Evolutionary conservation across 305 asterid genomes (phyloP).

Genomic region (Solanum hybrid): DNA sequence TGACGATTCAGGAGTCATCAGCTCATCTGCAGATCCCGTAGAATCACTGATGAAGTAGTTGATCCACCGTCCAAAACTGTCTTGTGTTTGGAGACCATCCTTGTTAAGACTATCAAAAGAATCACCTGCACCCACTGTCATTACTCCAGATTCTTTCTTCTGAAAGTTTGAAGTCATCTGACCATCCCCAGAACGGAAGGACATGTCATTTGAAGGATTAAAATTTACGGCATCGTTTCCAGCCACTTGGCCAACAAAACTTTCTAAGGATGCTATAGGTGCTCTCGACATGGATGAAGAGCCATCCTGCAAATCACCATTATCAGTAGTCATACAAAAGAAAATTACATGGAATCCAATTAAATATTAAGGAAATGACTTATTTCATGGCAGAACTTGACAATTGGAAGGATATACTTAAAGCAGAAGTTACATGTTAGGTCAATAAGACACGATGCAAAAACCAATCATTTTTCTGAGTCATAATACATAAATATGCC

Average conservation of each 20-base stretch:
- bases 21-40: conserved; percentile 46
- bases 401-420: background rate
- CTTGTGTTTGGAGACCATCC: conserved; percentile 18
- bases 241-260: conserved; percentile 29
- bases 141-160: background rate
- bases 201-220: background rate
- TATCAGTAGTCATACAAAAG: background rate
- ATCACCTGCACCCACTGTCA: background rate
- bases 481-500: background rate
- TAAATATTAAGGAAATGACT: background rate
- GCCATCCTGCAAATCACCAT: conserved; percentile 34
- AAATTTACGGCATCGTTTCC: conserved; percentile 11
- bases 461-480: background rate
- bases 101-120: conserved; percentile 4
- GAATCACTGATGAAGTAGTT: conserved; percentile 45
- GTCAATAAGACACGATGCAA: background rate
- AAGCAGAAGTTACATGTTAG: background rate
- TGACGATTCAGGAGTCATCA: conserved; percentile 41
- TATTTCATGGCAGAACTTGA: background rate
- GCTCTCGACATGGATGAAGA: conserved; percentile 24
- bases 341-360: background rate
- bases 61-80: conserved; percentile 28
- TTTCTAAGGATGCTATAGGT: conserved; percentile 29
- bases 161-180: conserved; percentile 11
- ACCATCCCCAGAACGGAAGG: background rate